phyloP scores from a whole-genome alignment of 2,329 filamentous ascomycete species.

The Pseudogymnoascus sp. region DNA sequence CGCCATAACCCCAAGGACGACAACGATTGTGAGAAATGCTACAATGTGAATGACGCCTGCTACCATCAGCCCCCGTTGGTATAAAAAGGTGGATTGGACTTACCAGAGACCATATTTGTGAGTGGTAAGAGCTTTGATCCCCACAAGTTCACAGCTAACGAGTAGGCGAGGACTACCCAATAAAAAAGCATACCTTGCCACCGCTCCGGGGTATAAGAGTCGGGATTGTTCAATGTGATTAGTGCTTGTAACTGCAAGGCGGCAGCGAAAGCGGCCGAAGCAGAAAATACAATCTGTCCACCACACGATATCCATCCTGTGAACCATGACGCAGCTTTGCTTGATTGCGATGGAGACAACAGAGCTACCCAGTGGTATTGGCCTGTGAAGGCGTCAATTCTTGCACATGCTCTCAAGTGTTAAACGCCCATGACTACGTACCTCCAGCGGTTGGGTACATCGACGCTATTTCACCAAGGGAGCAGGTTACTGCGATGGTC shows the following conservation, averaged over 20 bases:
- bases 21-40: neutral
- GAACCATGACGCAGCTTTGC: constrained; percentile 32
- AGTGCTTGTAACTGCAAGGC: constrained; percentile 37
- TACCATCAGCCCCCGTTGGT: neutral
- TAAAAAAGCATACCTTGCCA: constrained; percentile 37
- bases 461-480: constrained; percentile 36
- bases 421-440: constrained; percentile 11
- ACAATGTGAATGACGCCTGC: neutral
- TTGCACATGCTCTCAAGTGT: neutral
- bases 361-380: constrained; percentile 55
- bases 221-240: constrained; percentile 33
- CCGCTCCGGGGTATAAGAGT: constrained; percentile 32
- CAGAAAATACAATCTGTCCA: constrained; percentile 38
- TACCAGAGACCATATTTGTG: neutral
- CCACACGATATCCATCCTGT: constrained; percentile 39
- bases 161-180: neutral
- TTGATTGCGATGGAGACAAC: constrained; percentile 36
- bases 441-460: constrained; percentile 35
- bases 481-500: constrained; percentile 32
- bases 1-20: neutral
- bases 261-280: constrained; percentile 39
- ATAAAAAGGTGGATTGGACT: neutral
- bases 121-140: neutral
- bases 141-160: neutral
- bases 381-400: constrained; percentile 27